Base-by-base conservation (phyloP, 164 flowering plant species). In the Taxillus chinensis region DNA sequence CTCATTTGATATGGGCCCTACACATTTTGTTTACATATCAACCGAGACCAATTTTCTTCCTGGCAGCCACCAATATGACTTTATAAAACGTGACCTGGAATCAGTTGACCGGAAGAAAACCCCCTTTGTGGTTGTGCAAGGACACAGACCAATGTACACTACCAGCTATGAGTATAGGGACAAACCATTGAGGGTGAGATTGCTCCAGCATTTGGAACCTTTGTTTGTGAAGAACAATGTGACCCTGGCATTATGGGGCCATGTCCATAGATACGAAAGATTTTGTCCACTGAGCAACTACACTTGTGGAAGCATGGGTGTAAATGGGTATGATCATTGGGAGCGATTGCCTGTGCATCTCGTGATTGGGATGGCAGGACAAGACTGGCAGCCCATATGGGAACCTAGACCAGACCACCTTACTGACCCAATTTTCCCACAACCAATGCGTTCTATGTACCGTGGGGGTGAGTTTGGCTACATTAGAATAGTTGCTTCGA, bases 61-160 rank as follows among this genome's bases (percentile, higher is more conserved):
- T 7, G 96, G 96, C n/a, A 81, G 99, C 62, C 74, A 64, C 40
- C 99, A 95, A 57, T 83, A 86, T 62, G 71, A 77, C 41, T 87
- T 91, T 55, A 58, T 91, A 55, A 78, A 85, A 82, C 80, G 69
- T 42, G 96, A 95, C 64, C 67, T 95, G 74, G 86, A 80, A 67
- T 78, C 81, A 5, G 89, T 91, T 40, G 73, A 91, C 58, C 70
- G 96, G 70, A 70, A 59, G 13, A 89, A 78, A 71, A 87, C 89
- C 40, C 98, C 97, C 37, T 95, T 87, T 66, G 79, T 95, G 64
- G 83, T 95, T 27, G 86, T 95, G 57, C 97, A 95, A 75, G 99
- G 99, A 55, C 99, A 91, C 75, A 73, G 98, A 60, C 99, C 99
- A 7, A 95, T 95, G 99, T 95, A 95, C 82, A 95, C 97, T 5